Evolutionary conservation across 805 yeast species (phyloP), one percentile per base, ranked within the genome.

Genomic region (Kodamaea restingae): DNA sequence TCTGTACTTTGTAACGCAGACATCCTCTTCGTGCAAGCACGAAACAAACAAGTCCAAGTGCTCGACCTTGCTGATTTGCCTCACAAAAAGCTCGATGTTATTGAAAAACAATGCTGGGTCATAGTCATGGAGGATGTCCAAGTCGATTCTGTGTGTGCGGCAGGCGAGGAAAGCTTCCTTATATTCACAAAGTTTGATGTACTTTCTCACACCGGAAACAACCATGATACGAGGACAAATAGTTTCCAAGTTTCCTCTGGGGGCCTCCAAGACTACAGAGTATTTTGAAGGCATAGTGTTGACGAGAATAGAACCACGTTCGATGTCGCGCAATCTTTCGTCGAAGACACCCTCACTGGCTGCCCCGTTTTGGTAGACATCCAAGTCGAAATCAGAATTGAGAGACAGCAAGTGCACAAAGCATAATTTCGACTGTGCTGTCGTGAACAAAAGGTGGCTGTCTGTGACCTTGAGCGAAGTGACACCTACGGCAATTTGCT

Each of bases 161-260:
- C 98, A 93, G 6, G 81, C 75, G 32, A 76, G 49, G 51, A 91
- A 88, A 0, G 98, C 98, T n/a, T 70, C 71, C 34, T 63, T 67
- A 52, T 83, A 93, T 25, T 77, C 65, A 41, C 62, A 68, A 1
- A 67, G 63, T 24, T 73, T 67, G 44, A 93, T 87, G 48, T 73
- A 72, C 24, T 73, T 69, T 48, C 98, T 75, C 18, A 93, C 95
- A 15, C 83, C 93, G 9, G 85, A 75, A 28, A 93, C 65, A 3
- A 91, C 95, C 84, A 93, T 80, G 33, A 93, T 84, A 58, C 98
- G 75, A 10, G 99, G 98, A 53, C 79, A 81, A 14, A 93, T 84
- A 0, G 98, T 88, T 60, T 93, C 99, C 49, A 93, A 66, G 54
- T 93, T 93, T 45, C 99, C 99, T 58, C 99, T 76, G 43, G 95